These are phyloP conservation scores for Rhynchosporium secalis DNA, from an alignment of 2,329 filamentous ascomycete genomes.

Conservation along the genomic window DNA sequence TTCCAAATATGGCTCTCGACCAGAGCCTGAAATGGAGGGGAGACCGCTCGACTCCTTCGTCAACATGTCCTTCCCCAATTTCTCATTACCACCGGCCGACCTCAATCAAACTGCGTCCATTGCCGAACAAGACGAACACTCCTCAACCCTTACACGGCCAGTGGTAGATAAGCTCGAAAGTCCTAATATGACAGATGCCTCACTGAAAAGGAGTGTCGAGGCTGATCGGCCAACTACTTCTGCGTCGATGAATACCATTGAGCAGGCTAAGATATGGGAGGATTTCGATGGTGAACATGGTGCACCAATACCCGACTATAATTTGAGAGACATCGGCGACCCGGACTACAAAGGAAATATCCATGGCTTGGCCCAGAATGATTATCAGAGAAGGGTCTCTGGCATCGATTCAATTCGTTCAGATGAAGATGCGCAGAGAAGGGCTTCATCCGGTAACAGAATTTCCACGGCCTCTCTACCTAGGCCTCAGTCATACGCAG, in stretches of 20 bases:
- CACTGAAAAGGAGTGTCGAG: constrained; percentile 19
- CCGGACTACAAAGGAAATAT: neutral
- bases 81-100: constrained; percentile 26
- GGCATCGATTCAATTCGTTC: constrained; percentile 12
- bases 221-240: constrained; percentile 32
- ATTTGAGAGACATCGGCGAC: constrained; percentile 15
- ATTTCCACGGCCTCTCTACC: constrained; percentile 37
- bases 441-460: constrained; percentile 24
- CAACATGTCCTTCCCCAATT: constrained; percentile 25
- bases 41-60: constrained; percentile 40
- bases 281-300: constrained; percentile 84
- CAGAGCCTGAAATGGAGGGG: constrained; percentile 40
- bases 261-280: constrained; percentile 68
- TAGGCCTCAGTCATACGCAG: constrained; percentile 58
- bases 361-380: neutral
- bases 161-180: constrained; percentile 26
- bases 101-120: constrained; percentile 32
- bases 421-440: constrained; percentile 17
- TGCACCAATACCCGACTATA: constrained; percentile 23
- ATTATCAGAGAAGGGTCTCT: constrained; percentile 23
- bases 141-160: constrained; percentile 32
- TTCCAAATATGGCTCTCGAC: constrained; percentile 41
- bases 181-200: constrained; percentile 17
- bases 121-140: constrained; percentile 35
- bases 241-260: constrained; percentile 50